Evolutionary conservation across 2,329 filamentous ascomycete species (phyloP), one percentile per base, ranked within the genome.

Genomic region (Xylariaceae sp.): DNA sequence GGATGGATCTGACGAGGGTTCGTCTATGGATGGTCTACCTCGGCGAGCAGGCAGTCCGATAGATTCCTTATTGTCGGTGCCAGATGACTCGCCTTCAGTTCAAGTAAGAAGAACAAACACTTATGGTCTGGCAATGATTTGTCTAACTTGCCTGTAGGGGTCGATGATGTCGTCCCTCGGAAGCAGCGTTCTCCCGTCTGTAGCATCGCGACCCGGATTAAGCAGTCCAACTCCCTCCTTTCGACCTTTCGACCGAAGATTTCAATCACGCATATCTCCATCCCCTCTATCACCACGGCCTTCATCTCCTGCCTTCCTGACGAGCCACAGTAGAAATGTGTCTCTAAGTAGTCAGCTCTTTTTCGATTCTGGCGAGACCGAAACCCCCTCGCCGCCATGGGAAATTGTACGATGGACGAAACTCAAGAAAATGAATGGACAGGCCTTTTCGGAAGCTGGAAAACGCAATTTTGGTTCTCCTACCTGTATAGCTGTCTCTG

Each of bases 351-450:
- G 91, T 66, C 86, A 91, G 64, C 74, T 90, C 9, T 69, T 87
- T 3, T 71, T 82, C 12, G 87, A 88, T 56, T 74, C 83, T 39
- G 79, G 86, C 48, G 89, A 90, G 44, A 79, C 82, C 19, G 90
- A 94, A 63, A 86, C 87, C 1, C 82, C 87, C 3, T 87, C 91
- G 52, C 87, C 91, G 4, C 95, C 95, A 2, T 99, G 95, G 96
- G 95, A 99, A 69, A 92, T 98, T 51, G 90, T 99, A 57, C 85
- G 93, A 70, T 99, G 96, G 96, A 98, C 92, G 1, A 95, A 90
- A 71, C 78, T 99, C 55, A 91, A 88, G 69, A 98, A 96, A 73
- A 85, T 99, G 61, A 92, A 92, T 21, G 87, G 86, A 0, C 92
- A 98, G 73, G 87, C 91, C 3, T 98, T 98, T 73, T 96, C 94